Base-by-base conservation (phyloP, 805 yeast genomes). In the Pichia sporocuriosa region DNA sequence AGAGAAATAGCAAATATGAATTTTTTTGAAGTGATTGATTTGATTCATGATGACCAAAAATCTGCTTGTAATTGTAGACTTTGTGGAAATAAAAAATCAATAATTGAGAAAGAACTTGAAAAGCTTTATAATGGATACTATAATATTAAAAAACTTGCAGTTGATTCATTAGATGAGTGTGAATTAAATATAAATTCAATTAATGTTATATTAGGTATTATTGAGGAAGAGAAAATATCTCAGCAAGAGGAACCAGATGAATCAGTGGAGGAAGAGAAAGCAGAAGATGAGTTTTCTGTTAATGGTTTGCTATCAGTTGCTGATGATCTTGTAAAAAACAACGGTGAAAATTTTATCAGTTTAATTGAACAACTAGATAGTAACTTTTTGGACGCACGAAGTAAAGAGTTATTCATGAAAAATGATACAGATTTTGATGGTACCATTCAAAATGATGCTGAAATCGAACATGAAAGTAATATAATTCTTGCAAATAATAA, bases 341-440 rank as follows among this genome's bases (percentile, higher is more conserved):
- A 83, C 47, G 95, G 95, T n/a, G 72, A 73, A 48, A 75, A 79
- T 32, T 84, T 87, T 48, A 72, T 86, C 25, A 81, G 81, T 48
- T 80, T 85, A 72, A 81, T 88, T 76, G 94, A 86, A 58, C 72
- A 77, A 40, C 66, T 84, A 34, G 84, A 87, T 4, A 72, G 73
- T 17, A 17, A 12, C n/a, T n/a, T n/a, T n/a, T n/a, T n/a, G n/a
- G n/a, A n/a, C n/a, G n/a, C n/a, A n/a, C n/a, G n/a, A n/a, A n/a
- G n/a, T n/a, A n/a, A n/a, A n/a, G n/a, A n/a, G n/a, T n/a, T n/a
- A n/a, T n/a, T n/a, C n/a, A n/a, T n/a, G n/a, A n/a, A n/a, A n/a
- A n/a, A n/a, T n/a, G n/a, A n/a, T n/a, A n/a, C n/a, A n/a, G n/a
- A n/a, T n/a, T n/a, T n/a, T n/a, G n/a, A n/a, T n/a, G n/a, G n/a